Conservation (phyloP, 2,329 filamentous ascomycete species). For the Metarhizium brunneum region DNA sequence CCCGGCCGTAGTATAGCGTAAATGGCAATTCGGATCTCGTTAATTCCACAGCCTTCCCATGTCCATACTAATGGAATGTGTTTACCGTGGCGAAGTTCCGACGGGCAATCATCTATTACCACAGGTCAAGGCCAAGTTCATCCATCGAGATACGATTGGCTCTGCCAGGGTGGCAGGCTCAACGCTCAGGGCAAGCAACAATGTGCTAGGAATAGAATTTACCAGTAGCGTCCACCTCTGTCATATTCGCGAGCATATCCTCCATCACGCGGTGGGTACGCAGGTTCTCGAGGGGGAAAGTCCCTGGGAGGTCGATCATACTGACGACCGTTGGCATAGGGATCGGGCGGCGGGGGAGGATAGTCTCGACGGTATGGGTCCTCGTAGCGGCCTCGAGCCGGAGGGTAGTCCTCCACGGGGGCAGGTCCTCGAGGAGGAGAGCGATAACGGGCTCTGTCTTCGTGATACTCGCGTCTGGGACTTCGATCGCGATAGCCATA, state of each 20-base stretch:
- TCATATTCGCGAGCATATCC: slow-evolving; percentile 40
- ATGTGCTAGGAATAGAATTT: slow-evolving; percentile 21
- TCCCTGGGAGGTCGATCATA: slow-evolving; percentile 49
- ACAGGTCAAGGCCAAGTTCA: slow-evolving; percentile 25
- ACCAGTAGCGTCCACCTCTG: slow-evolving; percentile 41
- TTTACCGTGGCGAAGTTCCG: neutral
- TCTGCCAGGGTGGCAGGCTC: slow-evolving; percentile 1
- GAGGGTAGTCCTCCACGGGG: slow-evolving; percentile 67
- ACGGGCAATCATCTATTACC: slow-evolving; percentile 22
- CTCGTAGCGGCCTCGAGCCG: slow-evolving; percentile 60
- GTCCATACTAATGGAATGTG: neutral
- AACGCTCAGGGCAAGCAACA: neutral
- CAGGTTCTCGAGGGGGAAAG: slow-evolving; percentile 34
- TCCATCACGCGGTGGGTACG: slow-evolving; percentile 28
- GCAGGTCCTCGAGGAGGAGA: slow-evolving; percentile 60
- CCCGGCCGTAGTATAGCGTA: neutral
- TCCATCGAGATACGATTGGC: slow-evolving; percentile 7
- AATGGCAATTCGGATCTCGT: neutral
- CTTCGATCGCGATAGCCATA: slow-evolving; percentile 84
- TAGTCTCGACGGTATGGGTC: slow-evolving; percentile 69
- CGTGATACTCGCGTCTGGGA: slow-evolving; percentile 79
- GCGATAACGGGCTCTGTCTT: slow-evolving; percentile 70
- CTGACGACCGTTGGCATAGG: slow-evolving; percentile 47
- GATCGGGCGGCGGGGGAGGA: slow-evolving; percentile 54
- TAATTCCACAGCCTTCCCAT: neutral